Base-by-base conservation (phyloP, 257 asterid genomes). In the Jasminum sambac region DNA sequence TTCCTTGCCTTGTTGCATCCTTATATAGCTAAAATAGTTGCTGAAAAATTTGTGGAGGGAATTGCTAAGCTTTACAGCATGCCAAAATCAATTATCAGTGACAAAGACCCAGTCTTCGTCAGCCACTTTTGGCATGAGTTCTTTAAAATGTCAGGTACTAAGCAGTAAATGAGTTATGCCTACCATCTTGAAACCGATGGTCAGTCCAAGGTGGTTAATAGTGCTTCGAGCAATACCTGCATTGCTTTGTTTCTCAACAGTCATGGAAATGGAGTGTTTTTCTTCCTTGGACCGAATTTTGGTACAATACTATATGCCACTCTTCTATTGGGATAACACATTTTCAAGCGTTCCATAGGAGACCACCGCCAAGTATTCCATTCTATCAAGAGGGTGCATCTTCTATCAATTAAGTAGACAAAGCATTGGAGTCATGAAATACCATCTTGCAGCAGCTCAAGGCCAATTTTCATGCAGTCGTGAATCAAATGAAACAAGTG, bases 241-340 rank as follows among this genome's bases (percentile, higher is more conserved):
- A 60, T 1, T 66, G 70, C 24, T 12, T 66, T 0, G 17, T 16
- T 0, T 13, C 11, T 21, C 38, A 41, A 23, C 16, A 21, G 11
- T 60, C 59, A 0, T 8, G 37, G 1, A 14, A 41, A 24, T 66
- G 70, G 41, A 12, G 3, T 7, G 4, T 8, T 2, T 6, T 7
- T 11, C 12, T 69, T 7, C 8, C 66, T 19, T 59, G 70, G 74
- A 65, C 46, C 3, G 60, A 67, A 13, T 34, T 10, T 9, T 67
- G 74, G 70, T 74, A 44, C 16, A 74, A 67, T 10, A 67, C 71
- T 0, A 14, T 23, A 3, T 69, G 12, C 9, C 61, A 75, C 6
- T 8, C 11, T 0, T 21, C 70, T 1, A 30, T 7, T 0, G 13
- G 44, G 12, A 75, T 68, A 60, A 26, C 50, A 0, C 66, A 39